Percentiles rank a stretch among this genome's conserved stretches.
These are phyloP conservation scores for Phytophthora litchii DNA, from an alignment of 352 stramenopile genomes.

Conservation along the genomic window DNA sequence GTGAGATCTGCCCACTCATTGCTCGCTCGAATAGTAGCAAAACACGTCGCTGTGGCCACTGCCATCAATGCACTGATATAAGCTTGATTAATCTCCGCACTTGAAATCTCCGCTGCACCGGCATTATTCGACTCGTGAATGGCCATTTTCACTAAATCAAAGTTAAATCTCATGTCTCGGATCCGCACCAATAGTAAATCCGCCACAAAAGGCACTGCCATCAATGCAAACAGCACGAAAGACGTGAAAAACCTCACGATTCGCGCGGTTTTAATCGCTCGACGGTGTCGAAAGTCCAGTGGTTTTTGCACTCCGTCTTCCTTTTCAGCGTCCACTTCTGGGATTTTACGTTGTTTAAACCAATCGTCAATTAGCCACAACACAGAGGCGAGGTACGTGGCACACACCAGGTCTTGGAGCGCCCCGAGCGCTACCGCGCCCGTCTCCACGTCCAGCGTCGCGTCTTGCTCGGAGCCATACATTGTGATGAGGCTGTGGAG, in stretches of 20 bases:
- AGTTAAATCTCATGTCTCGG: conserved; percentile 39
- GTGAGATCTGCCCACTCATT: conserved; percentile 22
- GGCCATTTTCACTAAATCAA: conserved; percentile 40
- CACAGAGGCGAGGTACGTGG: conserved; percentile 28
- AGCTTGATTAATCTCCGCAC: conserved; percentile 18
- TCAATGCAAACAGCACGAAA: conserved; percentile 22
- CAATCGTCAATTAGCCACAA: conserved; percentile 31
- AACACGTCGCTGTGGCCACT: conserved; percentile 13
- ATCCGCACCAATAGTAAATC: conserved; percentile 36
- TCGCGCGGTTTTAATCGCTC: not conserved
- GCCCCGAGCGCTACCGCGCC: conserved; percentile 21
- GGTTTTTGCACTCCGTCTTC: conserved; percentile 3
- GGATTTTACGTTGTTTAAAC: not conserved
- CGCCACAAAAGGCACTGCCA: conserved; percentile 36
- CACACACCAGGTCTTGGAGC: conserved; percentile 38
- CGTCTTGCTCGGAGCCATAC: conserved; percentile 27
- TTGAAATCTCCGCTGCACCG: conserved; percentile 27
- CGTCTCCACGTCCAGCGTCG: conserved; percentile 20
- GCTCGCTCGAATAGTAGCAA: conserved; percentile 14
- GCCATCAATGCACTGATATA: conserved; percentile 21
- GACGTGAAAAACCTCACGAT: conserved; percentile 9
- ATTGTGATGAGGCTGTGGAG: conserved; percentile 33
- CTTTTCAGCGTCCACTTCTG: not conserved
- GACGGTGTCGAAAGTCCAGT: conserved; percentile 1
- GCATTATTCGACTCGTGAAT: conserved; percentile 36